Evolutionary conservation across 768 basidiomycete species (phyloP).

Genomic region (Boletus vinaceobasis): DNA sequence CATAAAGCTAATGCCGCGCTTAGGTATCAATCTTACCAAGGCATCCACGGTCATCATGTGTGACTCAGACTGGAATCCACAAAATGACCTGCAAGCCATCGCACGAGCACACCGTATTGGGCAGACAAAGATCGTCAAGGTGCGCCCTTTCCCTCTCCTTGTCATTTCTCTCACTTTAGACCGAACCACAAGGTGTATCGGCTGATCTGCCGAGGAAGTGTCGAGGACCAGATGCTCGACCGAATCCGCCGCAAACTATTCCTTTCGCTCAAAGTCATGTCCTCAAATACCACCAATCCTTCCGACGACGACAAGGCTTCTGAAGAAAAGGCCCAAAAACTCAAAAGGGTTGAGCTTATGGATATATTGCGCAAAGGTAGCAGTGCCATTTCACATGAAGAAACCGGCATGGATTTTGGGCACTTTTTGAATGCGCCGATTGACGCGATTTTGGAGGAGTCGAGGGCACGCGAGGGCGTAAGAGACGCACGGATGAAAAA

Average conservation of each 20-base stretch:
- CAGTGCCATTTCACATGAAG: conserved; percentile 45
- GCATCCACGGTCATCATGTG: conserved; percentile 80
- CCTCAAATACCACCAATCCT: conserved; percentile 29
- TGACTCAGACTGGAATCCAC: conserved; percentile 67
- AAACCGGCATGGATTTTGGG: conserved; percentile 39
- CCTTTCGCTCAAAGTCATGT: conserved; percentile 62
- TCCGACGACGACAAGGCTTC: conserved; percentile 15
- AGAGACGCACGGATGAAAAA: conserved; percentile 46
- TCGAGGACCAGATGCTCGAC: conserved; percentile 76
- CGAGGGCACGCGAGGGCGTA: conserved; percentile 38
- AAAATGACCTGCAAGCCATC: conserved; percentile 84
- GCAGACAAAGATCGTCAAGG: conserved; percentile 68
- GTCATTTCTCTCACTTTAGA: not conserved
- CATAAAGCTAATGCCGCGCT: conserved; percentile 19
- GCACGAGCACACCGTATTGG: conserved; percentile 82
- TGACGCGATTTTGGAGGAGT: conserved; percentile 43
- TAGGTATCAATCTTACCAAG: conserved; percentile 79
- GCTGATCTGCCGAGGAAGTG: conserved; percentile 63
- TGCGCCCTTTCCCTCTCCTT: conserved; percentile 17
- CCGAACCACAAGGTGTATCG: conserved; percentile 52
- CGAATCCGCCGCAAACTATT: conserved; percentile 69
- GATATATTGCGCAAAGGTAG: conserved; percentile 57
- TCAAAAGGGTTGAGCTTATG: conserved; percentile 47
- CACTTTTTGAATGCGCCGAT: conserved; percentile 45
- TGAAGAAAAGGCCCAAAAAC: conserved; percentile 27